phyloP scores from a whole-genome alignment of 768 basidiomycete genomes.

The Naganishia onofrii region DNA sequence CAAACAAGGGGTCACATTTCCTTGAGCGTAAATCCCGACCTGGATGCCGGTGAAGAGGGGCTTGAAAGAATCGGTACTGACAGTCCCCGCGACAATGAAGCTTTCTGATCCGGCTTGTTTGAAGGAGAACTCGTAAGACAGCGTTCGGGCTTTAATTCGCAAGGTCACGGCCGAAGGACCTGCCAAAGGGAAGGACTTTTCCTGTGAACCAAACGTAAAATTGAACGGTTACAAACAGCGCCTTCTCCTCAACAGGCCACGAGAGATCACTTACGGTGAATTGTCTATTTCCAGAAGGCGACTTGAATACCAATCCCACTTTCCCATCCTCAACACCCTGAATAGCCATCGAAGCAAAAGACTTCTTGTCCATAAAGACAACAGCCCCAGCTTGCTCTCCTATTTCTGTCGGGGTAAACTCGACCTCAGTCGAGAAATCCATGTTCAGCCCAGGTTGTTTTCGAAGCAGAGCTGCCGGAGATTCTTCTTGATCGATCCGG shows the following conservation, averaged over 20 bases:
- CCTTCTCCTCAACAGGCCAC: background rate
- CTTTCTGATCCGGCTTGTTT: background rate
- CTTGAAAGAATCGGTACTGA: constrained; percentile 6
- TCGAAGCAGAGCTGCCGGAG: constrained; percentile 25
- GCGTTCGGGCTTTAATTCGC: background rate
- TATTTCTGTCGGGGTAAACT: constrained; percentile 10
- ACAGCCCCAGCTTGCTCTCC: constrained; percentile 32
- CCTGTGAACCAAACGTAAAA: constrained; percentile 2
- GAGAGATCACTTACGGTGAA: constrained; percentile 9
- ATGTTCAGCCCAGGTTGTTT: constrained; percentile 33
- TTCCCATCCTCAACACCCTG: constrained; percentile 26
- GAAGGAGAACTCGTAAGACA: constrained; percentile 19
- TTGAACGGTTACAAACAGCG: background rate
- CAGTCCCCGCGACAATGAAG: background rate
- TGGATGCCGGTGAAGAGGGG: constrained; percentile 32
- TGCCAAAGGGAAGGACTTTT: constrained; percentile 10
- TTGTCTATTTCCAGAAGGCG: background rate
- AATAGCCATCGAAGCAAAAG: constrained; percentile 26
- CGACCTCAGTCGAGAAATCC: constrained; percentile 16
- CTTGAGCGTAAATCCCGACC: constrained; percentile 33
- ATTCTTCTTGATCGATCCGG: constrained; percentile 25
- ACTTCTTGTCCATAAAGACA: constrained; percentile 26
- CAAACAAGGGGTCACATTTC: constrained; percentile 24
- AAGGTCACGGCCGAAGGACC: background rate
- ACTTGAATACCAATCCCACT: constrained; percentile 12